These are phyloP conservation scores for Mycena kentingensis DNA, from an alignment of 768 basidiomycete species.

Conservation along the genomic window DNA sequence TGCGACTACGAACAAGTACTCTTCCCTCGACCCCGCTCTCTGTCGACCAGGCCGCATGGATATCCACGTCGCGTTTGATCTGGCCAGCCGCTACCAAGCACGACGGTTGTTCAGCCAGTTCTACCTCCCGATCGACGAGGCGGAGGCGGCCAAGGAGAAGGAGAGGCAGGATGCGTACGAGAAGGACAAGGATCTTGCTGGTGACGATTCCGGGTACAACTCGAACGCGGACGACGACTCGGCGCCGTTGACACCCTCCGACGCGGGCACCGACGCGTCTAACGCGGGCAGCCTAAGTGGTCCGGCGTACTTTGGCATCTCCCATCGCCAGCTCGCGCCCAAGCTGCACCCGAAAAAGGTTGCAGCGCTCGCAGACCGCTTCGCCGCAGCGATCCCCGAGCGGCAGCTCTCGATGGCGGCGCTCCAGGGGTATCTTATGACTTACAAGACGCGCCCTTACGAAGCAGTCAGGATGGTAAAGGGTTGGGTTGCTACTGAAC, in stretches of 20 bases:
- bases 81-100: conserved; percentile 72
- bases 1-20: conserved; percentile 77
- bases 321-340: conserved; percentile 41
- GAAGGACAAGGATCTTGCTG: conserved; percentile 18
- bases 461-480: conserved; percentile 38
- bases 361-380: conserved; percentile 52
- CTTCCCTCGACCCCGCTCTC: conserved; percentile 70
- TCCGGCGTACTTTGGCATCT: conserved; percentile 23
- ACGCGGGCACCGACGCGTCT: too few relatives aligned
- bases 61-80: conserved; percentile 72
- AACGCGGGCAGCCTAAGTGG: too few relatives aligned
- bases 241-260: too few relatives aligned
- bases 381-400: conserved; percentile 55
- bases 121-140: conserved; percentile 50
- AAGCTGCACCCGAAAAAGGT: conserved; percentile 43
- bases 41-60: conserved; percentile 82
- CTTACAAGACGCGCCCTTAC: conserved; percentile 32
- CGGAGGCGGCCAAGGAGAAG: conserved; percentile 30
- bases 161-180: conserved; percentile 16
- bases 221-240: conserved; percentile 22
- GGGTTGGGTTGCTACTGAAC: conserved; percentile 50
- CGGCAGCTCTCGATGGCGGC: conserved; percentile 51
- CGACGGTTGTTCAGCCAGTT: conserved; percentile 67
- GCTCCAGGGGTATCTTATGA: conserved; percentile 31
- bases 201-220: conserved; percentile 24